A percentile compares a stretch with the other conserved stretches of the same genome.
Conservation (phyloP, 2,329 filamentous ascomycete genomes). For the Drechmeria coniospora region DNA sequence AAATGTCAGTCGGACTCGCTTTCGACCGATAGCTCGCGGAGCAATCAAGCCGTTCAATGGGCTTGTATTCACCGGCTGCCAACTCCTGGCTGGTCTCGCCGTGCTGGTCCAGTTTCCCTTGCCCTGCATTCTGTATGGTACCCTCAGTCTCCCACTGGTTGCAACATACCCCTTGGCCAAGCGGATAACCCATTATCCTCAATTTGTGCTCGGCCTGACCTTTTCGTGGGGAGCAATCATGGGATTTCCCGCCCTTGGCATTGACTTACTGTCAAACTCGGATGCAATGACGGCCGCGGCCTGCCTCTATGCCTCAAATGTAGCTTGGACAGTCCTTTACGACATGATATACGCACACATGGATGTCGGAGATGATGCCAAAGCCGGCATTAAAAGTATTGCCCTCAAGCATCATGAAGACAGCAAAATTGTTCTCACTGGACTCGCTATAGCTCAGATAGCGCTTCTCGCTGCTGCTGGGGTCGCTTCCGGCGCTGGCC, state of each 20-base stretch:
- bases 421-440: constrained; percentile 61
- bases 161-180: constrained; percentile 70
- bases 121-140: constrained; percentile 60
- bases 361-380: constrained; percentile 74
- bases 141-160: constrained; percentile 60
- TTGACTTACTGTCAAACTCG: constrained; percentile 53
- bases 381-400: constrained; percentile 80
- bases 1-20: constrained; percentile 57
- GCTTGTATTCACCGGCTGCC: constrained; percentile 56
- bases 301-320: constrained; percentile 60
- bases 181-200: constrained; percentile 74
- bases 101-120: constrained; percentile 63
- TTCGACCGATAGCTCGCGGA: constrained; percentile 67
- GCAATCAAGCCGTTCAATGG: constrained; percentile 60
- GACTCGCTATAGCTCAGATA: constrained; percentile 54
- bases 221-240: constrained; percentile 85
- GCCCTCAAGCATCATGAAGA: constrained; percentile 63
- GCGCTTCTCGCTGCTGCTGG: constrained; percentile 56
- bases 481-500: constrained; percentile 47
- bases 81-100: constrained; percentile 58
- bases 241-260: constrained; percentile 70
- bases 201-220: constrained; percentile 66
- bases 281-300: constrained; percentile 50
- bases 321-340: constrained; percentile 78
- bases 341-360: constrained; percentile 92